A percentile compares a stretch with the other conserved stretches of the same genome.
Evolutionary conservation across 2,329 filamentous ascomycete genomes (phyloP).

Genomic region (Teratosphaeria nubilosa): DNA sequence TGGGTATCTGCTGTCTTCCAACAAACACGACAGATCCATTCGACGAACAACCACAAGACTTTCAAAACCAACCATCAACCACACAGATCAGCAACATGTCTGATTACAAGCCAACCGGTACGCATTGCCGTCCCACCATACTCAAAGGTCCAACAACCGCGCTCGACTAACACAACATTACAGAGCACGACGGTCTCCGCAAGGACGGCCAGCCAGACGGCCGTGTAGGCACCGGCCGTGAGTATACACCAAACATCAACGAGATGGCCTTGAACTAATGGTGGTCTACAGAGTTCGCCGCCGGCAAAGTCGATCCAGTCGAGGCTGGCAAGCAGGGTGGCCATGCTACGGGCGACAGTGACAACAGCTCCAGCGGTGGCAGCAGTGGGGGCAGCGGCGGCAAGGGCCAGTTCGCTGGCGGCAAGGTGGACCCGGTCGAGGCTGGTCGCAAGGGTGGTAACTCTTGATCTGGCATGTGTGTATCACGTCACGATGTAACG

Average conservation of each 20-base stretch:
- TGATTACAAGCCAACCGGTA: conserved; percentile 29
- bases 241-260: not conserved
- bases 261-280: not conserved
- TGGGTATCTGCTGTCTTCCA: not conserved
- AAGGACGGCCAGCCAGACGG: conserved; percentile 34
- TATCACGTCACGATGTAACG: not conserved
- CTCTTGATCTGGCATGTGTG: not conserved
- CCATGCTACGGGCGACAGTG: conserved; percentile 14
- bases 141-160: not conserved
- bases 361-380: conserved; percentile 5
- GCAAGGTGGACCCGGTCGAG: conserved; percentile 32
- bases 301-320: conserved; percentile 32
- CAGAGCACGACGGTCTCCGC: conserved; percentile 33
- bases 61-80: conserved; percentile 3
- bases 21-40: not conserved
- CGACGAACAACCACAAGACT: not conserved
- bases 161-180: conserved; percentile 8
- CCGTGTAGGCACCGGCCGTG: conserved; percentile 30
- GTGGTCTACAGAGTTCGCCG: conserved; percentile 26
- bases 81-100: conserved; percentile 15
- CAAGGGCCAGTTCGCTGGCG: conserved; percentile 29
- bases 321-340: conserved; percentile 33
- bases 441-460: conserved; percentile 31
- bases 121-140: not conserved
- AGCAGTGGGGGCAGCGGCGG: conserved; percentile 10